A percentile compares a stretch with the other conserved stretches of the same genome.
Evolutionary conservation across 2,329 filamentous ascomycete species (phyloP).

Genomic region (Rasamsonia emersonii): DNA sequence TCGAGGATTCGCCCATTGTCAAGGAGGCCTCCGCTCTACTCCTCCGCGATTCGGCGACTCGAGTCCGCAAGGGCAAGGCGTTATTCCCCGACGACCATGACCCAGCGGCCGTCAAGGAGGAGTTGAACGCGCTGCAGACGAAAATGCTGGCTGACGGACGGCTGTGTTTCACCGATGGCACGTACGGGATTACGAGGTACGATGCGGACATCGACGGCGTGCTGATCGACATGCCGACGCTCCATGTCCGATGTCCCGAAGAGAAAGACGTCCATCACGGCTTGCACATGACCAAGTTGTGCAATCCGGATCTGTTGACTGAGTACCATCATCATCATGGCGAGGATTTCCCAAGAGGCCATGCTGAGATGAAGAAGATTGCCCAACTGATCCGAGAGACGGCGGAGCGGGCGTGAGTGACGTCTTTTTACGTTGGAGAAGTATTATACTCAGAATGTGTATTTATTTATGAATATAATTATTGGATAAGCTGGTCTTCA

Average conservation of each 20-base stretch:
- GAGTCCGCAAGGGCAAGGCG: conserved; percentile 10
- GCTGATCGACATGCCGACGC: conserved; percentile 12
- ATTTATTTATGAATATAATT: too few species aligned
- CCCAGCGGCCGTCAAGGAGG: conserved; percentile 8
- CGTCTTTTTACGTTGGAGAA: too few species aligned
- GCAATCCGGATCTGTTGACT: conserved; percentile 8
- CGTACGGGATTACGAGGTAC: conserved; percentile 8
- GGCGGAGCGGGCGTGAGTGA: conserved; percentile 8
- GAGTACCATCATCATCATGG: conserved; percentile 11
- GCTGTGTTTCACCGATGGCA: conserved; percentile 8
- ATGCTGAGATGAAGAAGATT: conserved; percentile 12
- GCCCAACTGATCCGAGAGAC: conserved; percentile 10
- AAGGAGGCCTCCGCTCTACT: conserved; percentile 10
- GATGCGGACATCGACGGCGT: conserved; percentile 6
- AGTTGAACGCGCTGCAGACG: conserved; percentile 9
- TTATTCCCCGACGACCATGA: conserved; percentile 10
- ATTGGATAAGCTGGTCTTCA: too few species aligned
- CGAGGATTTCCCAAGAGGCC: conserved; percentile 13
- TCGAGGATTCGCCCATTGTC: conserved; percentile 6
- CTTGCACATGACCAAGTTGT: conserved; percentile 10
- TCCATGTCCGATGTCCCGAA: conserved; percentile 11
- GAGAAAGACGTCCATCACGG: conserved; percentile 8
- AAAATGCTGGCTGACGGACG: conserved; percentile 8
- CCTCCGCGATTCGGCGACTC: conserved; percentile 11
- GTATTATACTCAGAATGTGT: too few species aligned